A percentile compares a stretch with the other conserved stretches of the same genome.
Conservation (phyloP, 371 early-diverging fungal genomes). For the Mucor velutinosus region DNA sequence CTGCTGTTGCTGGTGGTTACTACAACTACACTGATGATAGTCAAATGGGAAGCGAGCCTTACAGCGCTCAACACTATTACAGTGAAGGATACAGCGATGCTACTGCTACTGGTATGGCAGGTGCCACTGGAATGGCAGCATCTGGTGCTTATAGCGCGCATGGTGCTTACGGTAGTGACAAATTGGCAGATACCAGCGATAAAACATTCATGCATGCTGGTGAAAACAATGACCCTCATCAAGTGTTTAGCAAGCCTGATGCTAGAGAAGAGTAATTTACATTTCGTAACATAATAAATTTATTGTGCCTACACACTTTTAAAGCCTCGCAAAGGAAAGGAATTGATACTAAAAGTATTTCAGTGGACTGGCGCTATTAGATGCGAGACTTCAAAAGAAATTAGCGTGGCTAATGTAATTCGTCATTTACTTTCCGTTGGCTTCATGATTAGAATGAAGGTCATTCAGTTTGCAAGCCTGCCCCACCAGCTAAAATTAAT, state of each 20-base stretch:
- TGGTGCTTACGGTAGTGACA: background rate
- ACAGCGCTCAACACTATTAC: background rate
- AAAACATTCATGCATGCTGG: background rate
- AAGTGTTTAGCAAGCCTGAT: slow-evolving; percentile 7
- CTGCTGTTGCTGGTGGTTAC: background rate
- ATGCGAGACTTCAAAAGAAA: too few species aligned
- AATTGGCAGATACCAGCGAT: background rate
- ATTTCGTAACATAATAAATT: too few species aligned
- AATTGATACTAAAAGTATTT: too few species aligned
- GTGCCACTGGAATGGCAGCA: background rate
- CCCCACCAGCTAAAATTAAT: too few species aligned
- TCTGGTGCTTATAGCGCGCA: background rate
- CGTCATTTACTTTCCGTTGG: too few species aligned
- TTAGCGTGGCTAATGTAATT: too few species aligned
- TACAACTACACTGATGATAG: background rate
- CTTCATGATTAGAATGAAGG: too few species aligned
- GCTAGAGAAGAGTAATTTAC: slow-evolving; percentile 5
- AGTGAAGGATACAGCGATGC: background rate
- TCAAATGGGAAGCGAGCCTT: background rate
- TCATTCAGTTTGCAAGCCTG: too few species aligned
- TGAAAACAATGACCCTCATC: background rate
- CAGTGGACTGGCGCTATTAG: too few species aligned
- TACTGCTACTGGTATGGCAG: background rate
- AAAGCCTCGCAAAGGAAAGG: too few species aligned
- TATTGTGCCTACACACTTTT: too few species aligned